Percentiles rank a stretch among this genome's conserved stretches.
These are phyloP conservation scores for Chaetomium tenue DNA, from an alignment of 495 filamentous ascomycete genomes.

Conservation along the genomic window DNA sequence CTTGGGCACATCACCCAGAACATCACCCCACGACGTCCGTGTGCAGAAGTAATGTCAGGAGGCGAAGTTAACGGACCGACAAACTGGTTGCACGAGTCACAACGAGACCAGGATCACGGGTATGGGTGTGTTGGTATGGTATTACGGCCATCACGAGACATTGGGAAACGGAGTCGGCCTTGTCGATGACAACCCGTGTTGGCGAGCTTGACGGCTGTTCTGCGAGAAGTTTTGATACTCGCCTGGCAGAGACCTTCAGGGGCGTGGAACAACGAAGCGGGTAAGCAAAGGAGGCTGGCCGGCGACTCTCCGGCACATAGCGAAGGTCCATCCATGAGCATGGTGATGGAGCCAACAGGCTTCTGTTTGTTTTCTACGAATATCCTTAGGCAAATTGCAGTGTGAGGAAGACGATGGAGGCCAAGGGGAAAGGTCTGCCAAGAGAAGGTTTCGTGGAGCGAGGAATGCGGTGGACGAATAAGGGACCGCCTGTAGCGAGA, in stretches of 20 bases:
- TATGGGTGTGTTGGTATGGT: neutral
- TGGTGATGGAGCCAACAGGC: neutral
- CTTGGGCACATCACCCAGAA: neutral
- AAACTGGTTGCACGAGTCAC: neutral
- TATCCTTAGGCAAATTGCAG: neutral
- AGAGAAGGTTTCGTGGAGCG: constrained; percentile 15
- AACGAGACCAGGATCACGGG: neutral
- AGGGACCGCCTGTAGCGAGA: constrained; percentile 26
- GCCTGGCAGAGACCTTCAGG: neutral
- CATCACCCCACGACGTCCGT: neutral
- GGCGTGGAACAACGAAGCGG: neutral
- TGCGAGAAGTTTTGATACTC: neutral
- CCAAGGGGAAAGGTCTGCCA: constrained; percentile 9
- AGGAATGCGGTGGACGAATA: constrained; percentile 24
- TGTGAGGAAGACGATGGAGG: neutral
- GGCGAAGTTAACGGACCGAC: neutral
- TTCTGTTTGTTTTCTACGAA: neutral
- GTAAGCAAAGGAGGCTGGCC: neutral
- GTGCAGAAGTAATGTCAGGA: neutral
- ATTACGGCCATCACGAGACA: neutral
- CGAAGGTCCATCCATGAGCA: neutral
- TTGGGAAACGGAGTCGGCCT: neutral
- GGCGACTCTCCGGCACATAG: neutral
- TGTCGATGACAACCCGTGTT: neutral
- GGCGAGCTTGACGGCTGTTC: neutral